phyloP scores from a whole-genome alignment of 306 rosid species.

The Cicer yamashitae region DNA sequence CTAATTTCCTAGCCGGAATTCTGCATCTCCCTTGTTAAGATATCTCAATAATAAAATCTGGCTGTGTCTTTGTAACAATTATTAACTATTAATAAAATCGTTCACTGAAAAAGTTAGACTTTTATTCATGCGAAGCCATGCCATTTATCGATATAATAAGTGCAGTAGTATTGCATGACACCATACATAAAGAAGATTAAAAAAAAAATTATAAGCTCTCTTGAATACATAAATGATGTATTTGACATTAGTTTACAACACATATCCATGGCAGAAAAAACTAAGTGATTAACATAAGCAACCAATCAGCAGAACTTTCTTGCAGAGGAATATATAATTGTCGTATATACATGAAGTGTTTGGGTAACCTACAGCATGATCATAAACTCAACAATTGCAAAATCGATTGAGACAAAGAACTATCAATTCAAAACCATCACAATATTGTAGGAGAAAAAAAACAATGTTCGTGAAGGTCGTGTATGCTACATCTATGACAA shows the following conservation, averaged over 20 bases:
- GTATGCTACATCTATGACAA: slow-evolving; percentile 48
- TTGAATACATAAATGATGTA: background rate
- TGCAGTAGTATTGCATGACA: background rate
- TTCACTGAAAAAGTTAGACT: no score
- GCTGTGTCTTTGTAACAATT: background rate
- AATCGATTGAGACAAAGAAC: slow-evolving; percentile 40
- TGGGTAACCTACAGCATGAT: slow-evolving; percentile 34
- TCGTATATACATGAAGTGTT: slow-evolving; percentile 41
- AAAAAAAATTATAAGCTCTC: slow-evolving; percentile 30
- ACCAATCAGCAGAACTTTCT: slow-evolving; percentile 32
- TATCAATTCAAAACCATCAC: slow-evolving; percentile 49
- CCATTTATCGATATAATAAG: no score
- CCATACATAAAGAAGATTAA: background rate
- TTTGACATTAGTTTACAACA: slow-evolving; percentile 33
- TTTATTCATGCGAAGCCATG: background rate
- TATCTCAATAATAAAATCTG: background rate
- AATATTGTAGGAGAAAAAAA: slow-evolving; percentile 44
- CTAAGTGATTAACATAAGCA: background rate
- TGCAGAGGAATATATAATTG: slow-evolving; percentile 39
- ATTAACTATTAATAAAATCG: background rate
- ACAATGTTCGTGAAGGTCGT: slow-evolving; percentile 55
- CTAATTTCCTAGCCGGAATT: background rate
- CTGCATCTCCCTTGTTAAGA: background rate
- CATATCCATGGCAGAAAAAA: slow-evolving; percentile 6
- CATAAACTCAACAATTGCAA: slow-evolving; percentile 41